Conservation (phyloP, 2,329 filamentous ascomycete genomes). For the Aspergillus glaucus region DNA sequence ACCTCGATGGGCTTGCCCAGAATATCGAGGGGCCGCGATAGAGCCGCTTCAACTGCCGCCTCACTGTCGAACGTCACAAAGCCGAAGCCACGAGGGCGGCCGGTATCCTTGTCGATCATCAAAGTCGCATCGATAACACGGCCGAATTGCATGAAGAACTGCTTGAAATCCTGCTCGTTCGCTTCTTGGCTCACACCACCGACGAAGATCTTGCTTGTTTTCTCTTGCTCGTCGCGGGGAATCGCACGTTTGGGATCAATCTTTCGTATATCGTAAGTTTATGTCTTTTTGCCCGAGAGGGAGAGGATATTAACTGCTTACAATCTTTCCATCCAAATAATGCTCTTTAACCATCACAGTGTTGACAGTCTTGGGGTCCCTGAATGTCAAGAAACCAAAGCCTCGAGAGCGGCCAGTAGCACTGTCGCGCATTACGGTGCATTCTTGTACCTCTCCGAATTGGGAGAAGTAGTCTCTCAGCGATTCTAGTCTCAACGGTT, state of each 20-base stretch:
- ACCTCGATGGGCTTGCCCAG: conserved; percentile 96
- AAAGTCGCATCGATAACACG: conserved; percentile 94
- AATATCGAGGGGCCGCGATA: conserved; percentile 79
- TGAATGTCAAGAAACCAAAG: conserved; percentile 97
- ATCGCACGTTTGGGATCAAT: conserved; percentile 98
- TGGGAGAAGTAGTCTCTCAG: conserved; percentile 95
- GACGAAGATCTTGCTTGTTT: conserved; percentile 97
- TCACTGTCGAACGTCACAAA: conserved; percentile 98
- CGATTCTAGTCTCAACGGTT: conserved; percentile 60
- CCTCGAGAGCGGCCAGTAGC: conserved; percentile 88
- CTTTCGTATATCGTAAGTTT: conserved; percentile 44
- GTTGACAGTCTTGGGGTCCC: conserved; percentile 94
- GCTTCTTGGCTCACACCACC: conserved; percentile 96
- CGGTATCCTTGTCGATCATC: conserved; percentile 99
- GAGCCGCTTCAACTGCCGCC: conserved; percentile 84
- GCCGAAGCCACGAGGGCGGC: conserved; percentile 90
- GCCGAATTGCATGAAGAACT: conserved; percentile 95
- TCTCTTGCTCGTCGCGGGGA: conserved; percentile 93
- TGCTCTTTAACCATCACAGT: conserved; percentile 99
- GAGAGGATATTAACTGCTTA: conserved; percentile 45
- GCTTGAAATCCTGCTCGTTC: conserved; percentile 89
- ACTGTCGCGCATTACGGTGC: conserved; percentile 98
- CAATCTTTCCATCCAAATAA: conserved; percentile 95
- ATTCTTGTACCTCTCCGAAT: conserved; percentile 94
- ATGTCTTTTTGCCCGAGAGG: conserved; percentile 1